phyloP scores from a whole-genome alignment of 148 eudicot genomes.

The Silene latifolia region DNA sequence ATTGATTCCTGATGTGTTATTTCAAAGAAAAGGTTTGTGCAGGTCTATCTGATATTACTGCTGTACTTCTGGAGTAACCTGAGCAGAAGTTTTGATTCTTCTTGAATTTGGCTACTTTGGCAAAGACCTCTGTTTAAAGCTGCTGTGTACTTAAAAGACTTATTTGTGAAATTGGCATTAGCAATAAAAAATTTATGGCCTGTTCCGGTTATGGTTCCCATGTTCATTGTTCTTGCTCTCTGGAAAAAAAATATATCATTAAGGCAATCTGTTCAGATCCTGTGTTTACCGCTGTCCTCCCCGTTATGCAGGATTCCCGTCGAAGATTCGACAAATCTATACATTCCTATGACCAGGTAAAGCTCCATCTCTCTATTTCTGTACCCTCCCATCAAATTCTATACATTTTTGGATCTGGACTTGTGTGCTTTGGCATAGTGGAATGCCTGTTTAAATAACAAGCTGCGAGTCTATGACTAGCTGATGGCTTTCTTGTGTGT shows the following conservation, averaged over 20 bases:
- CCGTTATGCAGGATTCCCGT: slow-evolving; percentile 70
- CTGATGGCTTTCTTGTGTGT: neutral
- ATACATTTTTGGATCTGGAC: neutral
- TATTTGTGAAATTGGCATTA: neutral
- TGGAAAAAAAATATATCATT: slow-evolving; percentile 9
- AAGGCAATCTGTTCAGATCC: slow-evolving; percentile 7
- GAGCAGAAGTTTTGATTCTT: neutral
- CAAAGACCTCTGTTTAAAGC: neutral
- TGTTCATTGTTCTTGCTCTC: neutral
- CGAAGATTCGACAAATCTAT: slow-evolving; percentile 79
- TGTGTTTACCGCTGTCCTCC: slow-evolving; percentile 6
- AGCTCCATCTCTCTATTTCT: neutral
- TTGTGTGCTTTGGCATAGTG: slow-evolving; percentile 8
- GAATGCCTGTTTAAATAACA: neutral
- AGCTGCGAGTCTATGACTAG: neutral
- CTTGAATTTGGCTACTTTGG: neutral
- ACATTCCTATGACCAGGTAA: slow-evolving; percentile 79
- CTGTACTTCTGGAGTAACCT: neutral
- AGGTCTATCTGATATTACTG: slow-evolving; percentile 5
- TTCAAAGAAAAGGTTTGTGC: neutral
- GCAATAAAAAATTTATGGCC: neutral
- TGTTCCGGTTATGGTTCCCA: neutral
- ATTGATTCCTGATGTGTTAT: neutral
- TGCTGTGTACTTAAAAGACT: neutral
- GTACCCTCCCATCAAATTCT: neutral